Percentiles rank a stretch among this genome's conserved stretches.
phyloP scores from a whole-genome alignment of 148 eudicot genomes.

The Cornus kousa region DNA sequence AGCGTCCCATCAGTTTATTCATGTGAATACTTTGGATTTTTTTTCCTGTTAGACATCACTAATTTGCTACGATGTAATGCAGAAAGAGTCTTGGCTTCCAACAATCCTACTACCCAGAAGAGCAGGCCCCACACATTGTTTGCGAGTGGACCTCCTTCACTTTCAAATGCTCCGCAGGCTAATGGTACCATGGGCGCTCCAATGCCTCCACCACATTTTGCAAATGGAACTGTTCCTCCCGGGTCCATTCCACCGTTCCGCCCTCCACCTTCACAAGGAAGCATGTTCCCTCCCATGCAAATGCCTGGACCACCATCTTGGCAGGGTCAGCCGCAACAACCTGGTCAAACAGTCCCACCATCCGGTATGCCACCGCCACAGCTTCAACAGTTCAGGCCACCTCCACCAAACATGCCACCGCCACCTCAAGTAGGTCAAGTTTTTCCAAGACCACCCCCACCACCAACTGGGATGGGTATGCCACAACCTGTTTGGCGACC shows the following conservation, averaged over 20 bases:
- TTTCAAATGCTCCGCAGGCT: constrained; percentile 34
- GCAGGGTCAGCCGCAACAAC: constrained; percentile 65
- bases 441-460: constrained; percentile 42
- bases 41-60: neutral
- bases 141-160: constrained; percentile 86
- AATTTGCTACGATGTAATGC: constrained; percentile 12
- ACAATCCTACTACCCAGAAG: constrained; percentile 68
- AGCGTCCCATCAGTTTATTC: neutral
- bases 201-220: constrained; percentile 63
- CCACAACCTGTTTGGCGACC: constrained; percentile 58
- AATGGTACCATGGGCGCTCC: constrained; percentile 58
- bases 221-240: constrained; percentile 69
- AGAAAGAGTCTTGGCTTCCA: constrained; percentile 90
- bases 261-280: constrained; percentile 51
- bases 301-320: constrained; percentile 52
- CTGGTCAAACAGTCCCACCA: constrained; percentile 31
- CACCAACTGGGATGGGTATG: constrained; percentile 48
- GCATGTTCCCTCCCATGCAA: constrained; percentile 47
- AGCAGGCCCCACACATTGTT: constrained; percentile 89
- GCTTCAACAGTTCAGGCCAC: constrained; percentile 57
- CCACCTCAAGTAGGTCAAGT: constrained; percentile 48
- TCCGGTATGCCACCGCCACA: constrained; percentile 51
- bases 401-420: constrained; percentile 67
- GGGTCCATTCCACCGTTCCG: constrained; percentile 43
- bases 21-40: neutral